These are phyloP conservation scores for Acidomyces sp. DNA, from an alignment of 495 filamentous ascomycete species.

Conservation along the genomic window DNA sequence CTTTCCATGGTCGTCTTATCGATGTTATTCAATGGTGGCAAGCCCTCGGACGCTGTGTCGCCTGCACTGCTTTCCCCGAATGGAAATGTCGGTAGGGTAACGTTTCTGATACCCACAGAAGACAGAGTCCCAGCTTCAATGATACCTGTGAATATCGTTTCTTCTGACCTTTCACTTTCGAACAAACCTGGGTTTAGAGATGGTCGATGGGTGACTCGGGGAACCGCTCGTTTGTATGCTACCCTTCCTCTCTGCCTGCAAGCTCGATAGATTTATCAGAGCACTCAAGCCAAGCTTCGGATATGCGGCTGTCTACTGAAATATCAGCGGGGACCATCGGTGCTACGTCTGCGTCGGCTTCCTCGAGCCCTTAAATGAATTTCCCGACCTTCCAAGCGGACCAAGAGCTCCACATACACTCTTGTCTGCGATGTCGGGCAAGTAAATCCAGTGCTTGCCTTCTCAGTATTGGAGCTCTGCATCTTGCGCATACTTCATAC, in stretches of 20 bases:
- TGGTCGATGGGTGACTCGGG: background rate
- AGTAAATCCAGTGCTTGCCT: slow-evolving; percentile 9
- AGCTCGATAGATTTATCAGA: slow-evolving; percentile 12
- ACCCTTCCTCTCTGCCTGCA: slow-evolving; percentile 4
- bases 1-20: no score
- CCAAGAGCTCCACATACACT: slow-evolving; percentile 12
- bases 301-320: slow-evolving; percentile 3
- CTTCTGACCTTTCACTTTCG: background rate
- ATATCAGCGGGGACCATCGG: slow-evolving; percentile 6
- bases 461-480: slow-evolving; percentile 8
- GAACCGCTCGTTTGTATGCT: slow-evolving; percentile 1
- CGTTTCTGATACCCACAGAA: no score
- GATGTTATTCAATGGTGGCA: no score
- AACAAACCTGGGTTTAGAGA: slow-evolving; percentile 11
- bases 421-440: slow-evolving; percentile 11
- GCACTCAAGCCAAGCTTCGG: slow-evolving; percentile 9
- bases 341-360: slow-evolving; percentile 1
- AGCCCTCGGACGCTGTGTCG: no score
- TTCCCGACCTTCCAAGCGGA: slow-evolving; percentile 16
- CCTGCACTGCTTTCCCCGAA: no score
- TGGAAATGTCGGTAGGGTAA: no score
- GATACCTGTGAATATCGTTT: slow-evolving; percentile 2
- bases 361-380: slow-evolving; percentile 10
- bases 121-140: slow-evolving; percentile 3
- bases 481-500: slow-evolving; percentile 7